Base-by-base conservation (phyloP, 2,329 filamentous ascomycete genomes). In the Paramyrothecium sp. region DNA sequence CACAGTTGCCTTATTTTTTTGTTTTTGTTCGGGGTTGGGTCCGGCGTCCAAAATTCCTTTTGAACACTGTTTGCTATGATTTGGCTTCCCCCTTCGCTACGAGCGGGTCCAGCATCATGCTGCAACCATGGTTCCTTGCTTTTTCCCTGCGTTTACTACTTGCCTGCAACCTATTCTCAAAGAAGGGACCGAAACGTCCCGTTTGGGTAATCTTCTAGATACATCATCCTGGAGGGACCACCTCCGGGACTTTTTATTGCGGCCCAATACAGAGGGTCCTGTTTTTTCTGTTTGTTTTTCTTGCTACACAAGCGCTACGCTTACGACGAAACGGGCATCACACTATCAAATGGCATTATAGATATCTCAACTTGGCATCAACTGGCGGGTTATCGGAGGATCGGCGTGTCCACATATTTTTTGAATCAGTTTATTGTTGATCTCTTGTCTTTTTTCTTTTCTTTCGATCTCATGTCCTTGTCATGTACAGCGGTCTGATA, bases 1-100 rank as follows among this genome's bases (percentile, higher is more conserved):
- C 54, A 56, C 53, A 54, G 59, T 54, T 54, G 46, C 53, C 56
- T 22, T 13, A 7, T 41, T 34, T 46, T 56, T 46, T 21, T 52
- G 46, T 51, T 56, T 38, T 44, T n/a, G 22, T 44, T 52, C 19
- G 16, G 16, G 16, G 16, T 23, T 51, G 16, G 33, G 33, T 38
- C 16, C 33, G 33, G 33, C 33, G 33, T 38, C 33, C 33, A 38
- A 38, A 38, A 38, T 38, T 38, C 33, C 16, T 38, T 16, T 16
- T 38, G 8, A 10, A 16, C 33, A 38, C 16, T 38, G 33, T 8
- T 16, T 38, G 16, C 10, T 16, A 38, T 38, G 8, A 38, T 38
- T 38, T 10, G 8, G 33, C n/a, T n/a, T n/a, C n/a, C n/a, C n/a
- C n/a, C n/a, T n/a, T n/a, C n/a, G n/a, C n/a, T n/a, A n/a, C n/a